Evolutionary conservation across 805 yeast genomes (phyloP).

Genomic region (Candida golubevii): DNA sequence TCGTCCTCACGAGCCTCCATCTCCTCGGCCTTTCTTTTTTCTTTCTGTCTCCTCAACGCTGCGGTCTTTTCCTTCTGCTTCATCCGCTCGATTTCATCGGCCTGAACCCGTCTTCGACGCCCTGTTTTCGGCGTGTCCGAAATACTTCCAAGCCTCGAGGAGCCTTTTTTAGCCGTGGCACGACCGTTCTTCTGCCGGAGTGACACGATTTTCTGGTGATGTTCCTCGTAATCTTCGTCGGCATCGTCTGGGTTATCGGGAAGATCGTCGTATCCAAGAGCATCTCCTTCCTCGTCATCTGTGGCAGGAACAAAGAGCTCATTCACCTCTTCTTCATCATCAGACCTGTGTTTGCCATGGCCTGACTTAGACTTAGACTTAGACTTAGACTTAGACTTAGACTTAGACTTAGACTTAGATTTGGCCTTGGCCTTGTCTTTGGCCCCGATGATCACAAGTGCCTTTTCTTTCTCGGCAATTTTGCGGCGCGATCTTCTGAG

Average conservation of each 20-base stretch:
- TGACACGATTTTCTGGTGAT: background rate
- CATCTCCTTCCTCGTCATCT: conserved; percentile 11
- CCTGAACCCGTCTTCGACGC: background rate
- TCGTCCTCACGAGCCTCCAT: conserved; percentile 13
- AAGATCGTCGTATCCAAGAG: conserved; percentile 9
- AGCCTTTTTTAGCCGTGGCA: background rate
- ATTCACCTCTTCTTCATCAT: conserved; percentile 8
- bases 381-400: background rate
- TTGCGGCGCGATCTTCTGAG: background rate
- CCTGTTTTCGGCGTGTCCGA: background rate
- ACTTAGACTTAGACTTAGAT: no score
- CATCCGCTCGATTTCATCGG: background rate
- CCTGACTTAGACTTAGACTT: background rate
- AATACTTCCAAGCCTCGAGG: conserved; percentile 6
- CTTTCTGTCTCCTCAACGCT: conserved; percentile 1
- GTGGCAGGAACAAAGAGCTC: conserved; percentile 12
- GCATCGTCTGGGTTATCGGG: conserved; percentile 10
- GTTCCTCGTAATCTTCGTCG: conserved; percentile 12
- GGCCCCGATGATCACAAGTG: background rate
- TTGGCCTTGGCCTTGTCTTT: background rate
- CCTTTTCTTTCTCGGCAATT: background rate
- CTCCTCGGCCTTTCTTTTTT: conserved; percentile 3
- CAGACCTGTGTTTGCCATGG: background rate
- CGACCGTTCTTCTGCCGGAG: background rate
- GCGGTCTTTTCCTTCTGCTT: background rate